These are phyloP conservation scores for Mycena galopus DNA, from an alignment of 768 basidiomycete species.

Conservation along the genomic window DNA sequence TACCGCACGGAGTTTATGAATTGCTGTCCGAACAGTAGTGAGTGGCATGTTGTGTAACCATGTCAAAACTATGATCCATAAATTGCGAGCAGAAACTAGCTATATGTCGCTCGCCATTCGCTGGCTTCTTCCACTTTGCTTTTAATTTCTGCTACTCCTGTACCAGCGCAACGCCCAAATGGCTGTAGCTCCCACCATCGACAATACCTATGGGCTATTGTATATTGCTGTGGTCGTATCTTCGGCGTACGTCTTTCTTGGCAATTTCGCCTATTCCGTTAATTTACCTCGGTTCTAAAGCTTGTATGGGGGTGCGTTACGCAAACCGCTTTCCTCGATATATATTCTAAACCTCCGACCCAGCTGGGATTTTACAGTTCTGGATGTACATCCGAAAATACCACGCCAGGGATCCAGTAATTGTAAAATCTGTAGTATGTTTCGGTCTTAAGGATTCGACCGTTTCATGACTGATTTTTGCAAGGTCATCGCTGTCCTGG, in stretches of 20 bases:
- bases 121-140: too few relatives aligned
- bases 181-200: neutral
- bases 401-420: conserved; percentile 18
- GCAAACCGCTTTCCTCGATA: neutral
- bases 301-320: conserved; percentile 29
- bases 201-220: conserved; percentile 31
- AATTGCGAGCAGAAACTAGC: too few relatives aligned
- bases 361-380: conserved; percentile 34
- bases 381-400: conserved; percentile 37
- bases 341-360: neutral
- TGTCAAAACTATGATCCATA: too few relatives aligned
- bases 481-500: conserved; percentile 23
- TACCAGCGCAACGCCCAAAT: too few relatives aligned
- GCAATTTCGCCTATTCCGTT: neutral
- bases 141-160: too few relatives aligned
- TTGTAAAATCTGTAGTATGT: conserved; percentile 23
- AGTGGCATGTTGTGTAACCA: too few relatives aligned
- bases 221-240: conserved; percentile 22
- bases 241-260: conserved; percentile 6
- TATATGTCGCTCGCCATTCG: too few relatives aligned
- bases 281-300: neutral
- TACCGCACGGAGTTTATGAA: too few relatives aligned
- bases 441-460: neutral
- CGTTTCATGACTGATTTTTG: neutral
- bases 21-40: too few relatives aligned